phyloP scores from a whole-genome alignment of 495 filamentous ascomycete genomes.

The Cairneyella variabilis region DNA sequence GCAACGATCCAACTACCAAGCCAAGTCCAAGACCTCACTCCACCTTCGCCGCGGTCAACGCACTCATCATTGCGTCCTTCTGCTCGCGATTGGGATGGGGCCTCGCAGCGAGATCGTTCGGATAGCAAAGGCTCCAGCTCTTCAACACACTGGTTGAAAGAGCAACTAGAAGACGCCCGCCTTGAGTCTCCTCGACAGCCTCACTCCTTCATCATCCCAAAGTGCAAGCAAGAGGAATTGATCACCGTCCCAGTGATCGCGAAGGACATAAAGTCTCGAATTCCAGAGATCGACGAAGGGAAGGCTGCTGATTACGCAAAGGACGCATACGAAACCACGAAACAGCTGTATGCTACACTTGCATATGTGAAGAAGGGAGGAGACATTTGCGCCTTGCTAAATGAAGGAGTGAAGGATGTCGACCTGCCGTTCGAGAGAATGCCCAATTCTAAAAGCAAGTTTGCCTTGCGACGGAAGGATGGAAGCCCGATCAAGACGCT shows the following conservation, averaged over 20 bases:
- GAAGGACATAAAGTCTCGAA: constrained; percentile 10
- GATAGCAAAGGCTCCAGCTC: constrained; percentile 1
- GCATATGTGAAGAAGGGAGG: constrained; percentile 12
- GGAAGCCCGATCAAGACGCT: constrained; percentile 5
- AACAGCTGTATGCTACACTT: constrained; percentile 14
- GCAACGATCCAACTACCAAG: neutral
- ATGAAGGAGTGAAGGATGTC: constrained; percentile 12
- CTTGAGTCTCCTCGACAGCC: neutral
- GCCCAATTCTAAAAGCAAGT: neutral
- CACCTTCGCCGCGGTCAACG: neutral
- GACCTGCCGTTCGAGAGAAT: constrained; percentile 10
- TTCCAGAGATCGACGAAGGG: neutral
- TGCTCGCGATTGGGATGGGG: neutral
- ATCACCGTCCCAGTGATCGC: neutral
- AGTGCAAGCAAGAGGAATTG: constrained; percentile 1
- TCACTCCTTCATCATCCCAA: constrained; percentile 15
- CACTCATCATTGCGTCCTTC: neutral
- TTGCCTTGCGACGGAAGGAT: constrained; percentile 1
- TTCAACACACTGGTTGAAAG: neutral
- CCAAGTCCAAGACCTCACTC: neutral
- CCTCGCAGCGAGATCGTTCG: neutral
- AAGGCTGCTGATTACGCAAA: constrained; percentile 1
- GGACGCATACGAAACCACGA: constrained; percentile 1
- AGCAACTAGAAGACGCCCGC: neutral
- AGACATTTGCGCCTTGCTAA: constrained; percentile 12